These are phyloP conservation scores for Heliamphora pulchella DNA, from an alignment of 179 eudicot genomes.

Conservation along the genomic window DNA sequence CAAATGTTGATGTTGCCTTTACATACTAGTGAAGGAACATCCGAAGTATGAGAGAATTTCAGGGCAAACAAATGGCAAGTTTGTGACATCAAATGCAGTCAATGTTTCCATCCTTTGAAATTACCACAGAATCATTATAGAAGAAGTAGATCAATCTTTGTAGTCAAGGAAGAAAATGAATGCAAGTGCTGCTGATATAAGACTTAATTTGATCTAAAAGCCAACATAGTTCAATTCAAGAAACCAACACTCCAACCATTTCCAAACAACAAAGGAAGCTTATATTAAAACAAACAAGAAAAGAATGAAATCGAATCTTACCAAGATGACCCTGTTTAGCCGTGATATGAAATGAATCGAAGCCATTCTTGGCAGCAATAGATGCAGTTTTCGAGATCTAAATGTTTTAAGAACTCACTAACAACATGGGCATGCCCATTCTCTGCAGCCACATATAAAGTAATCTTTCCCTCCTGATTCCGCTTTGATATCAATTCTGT, in stretches of 20 bases:
- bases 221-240: background rate
- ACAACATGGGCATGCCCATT: slow-evolving; percentile 64
- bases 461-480: slow-evolving; percentile 76
- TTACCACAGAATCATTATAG: background rate
- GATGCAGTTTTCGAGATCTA: slow-evolving; percentile 63
- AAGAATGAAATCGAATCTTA: slow-evolving; percentile 23
- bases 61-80: too few species aligned
- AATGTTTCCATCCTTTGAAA: background rate
- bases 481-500: slow-evolving; percentile 47
- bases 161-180: background rate
- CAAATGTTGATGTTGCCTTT: background rate
- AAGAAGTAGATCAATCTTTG: background rate
- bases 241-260: background rate
- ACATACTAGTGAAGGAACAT: too few species aligned
- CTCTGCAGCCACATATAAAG: slow-evolving; percentile 64
- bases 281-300: background rate
- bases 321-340: slow-evolving; percentile 86
- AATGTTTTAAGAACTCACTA: slow-evolving; percentile 55
- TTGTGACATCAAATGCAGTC: background rate
- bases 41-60: too few species aligned
- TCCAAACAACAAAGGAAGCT: background rate
- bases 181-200: background rate
- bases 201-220: background rate
- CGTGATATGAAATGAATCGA: slow-evolving; percentile 76
- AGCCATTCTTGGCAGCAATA: slow-evolving; percentile 60